Conservation (phyloP, 2,329 filamentous ascomycete genomes). For the Cladosporium sp. region DNA sequence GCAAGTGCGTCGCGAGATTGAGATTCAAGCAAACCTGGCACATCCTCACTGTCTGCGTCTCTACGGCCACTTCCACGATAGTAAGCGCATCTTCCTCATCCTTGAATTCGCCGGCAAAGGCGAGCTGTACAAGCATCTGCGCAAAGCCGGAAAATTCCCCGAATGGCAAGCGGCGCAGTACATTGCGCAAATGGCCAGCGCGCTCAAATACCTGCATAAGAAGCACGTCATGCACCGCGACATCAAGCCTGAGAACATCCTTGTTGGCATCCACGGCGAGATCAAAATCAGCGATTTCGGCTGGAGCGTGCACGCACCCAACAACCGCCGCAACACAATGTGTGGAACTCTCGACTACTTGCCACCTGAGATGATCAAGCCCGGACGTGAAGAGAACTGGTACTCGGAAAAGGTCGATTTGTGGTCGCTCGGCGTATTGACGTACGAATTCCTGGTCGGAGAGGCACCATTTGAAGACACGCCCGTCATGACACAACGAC, state of each 20-base stretch:
- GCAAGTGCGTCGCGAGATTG: constrained; percentile 81
- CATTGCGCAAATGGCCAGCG: constrained; percentile 85
- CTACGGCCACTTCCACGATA: constrained; percentile 85
- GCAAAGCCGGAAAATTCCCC: constrained; percentile 72
- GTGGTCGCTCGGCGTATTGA: constrained; percentile 92
- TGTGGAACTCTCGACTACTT: constrained; percentile 97
- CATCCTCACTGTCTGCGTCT: constrained; percentile 82
- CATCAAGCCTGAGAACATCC: constrained; percentile 96
- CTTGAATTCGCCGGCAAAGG: constrained; percentile 82
- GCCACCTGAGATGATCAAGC: constrained; percentile 94
- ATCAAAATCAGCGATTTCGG: constrained; percentile 99
- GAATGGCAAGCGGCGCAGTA: constrained; percentile 86
- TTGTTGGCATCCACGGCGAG: constrained; percentile 93
- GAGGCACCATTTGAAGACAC: constrained; percentile 97
- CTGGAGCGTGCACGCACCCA: constrained; percentile 96
- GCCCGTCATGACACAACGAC: constrained; percentile 85
- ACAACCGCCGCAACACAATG: constrained; percentile 89
- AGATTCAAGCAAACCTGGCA: constrained; percentile 82
- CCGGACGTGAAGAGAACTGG: constrained; percentile 72
- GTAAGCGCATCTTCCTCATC: constrained; percentile 81
- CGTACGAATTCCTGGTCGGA: constrained; percentile 92
- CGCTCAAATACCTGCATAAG: constrained; percentile 84
- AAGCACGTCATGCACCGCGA: constrained; percentile 97
- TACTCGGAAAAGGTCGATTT: constrained; percentile 95
- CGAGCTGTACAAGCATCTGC: constrained; percentile 82